A percentile compares a stretch with the other conserved stretches of the same genome.
These are phyloP conservation scores for Geotrichum aggregatum DNA, from an alignment of 1,139 yeast genomes.

Conservation along the genomic window DNA sequence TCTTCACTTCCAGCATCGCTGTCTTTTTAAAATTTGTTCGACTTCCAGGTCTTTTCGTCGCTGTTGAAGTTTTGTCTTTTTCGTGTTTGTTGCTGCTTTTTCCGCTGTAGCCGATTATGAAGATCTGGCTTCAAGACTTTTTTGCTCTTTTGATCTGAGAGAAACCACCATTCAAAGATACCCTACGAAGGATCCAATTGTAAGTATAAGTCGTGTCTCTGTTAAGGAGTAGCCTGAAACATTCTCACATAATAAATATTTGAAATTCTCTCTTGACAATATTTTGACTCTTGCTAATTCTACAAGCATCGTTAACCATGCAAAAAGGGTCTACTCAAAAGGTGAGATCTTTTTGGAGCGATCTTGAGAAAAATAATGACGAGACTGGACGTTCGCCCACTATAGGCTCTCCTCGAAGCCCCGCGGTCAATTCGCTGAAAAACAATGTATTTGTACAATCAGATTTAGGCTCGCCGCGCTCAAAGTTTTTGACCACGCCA, in stretches of 20 bases:
- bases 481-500: not conserved
- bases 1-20: not conserved
- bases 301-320: not conserved
- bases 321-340: conserved; percentile 24
- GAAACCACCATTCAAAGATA: not conserved
- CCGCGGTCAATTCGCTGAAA: conserved; percentile 18
- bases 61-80: not conserved
- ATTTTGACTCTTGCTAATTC: not conserved
- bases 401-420: conserved; percentile 13
- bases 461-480: conserved; percentile 18
- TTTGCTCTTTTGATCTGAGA: not conserved
- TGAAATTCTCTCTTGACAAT: not conserved
- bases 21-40: not conserved
- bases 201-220: not conserved
- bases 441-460: conserved; percentile 27
- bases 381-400: conserved; percentile 20
- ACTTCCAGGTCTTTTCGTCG: not conserved
- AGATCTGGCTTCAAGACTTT: not conserved
- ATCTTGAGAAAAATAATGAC: conserved; percentile 29
- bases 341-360: conserved; percentile 35
- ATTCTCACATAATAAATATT: not conserved
- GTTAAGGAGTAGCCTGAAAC: not conserved
- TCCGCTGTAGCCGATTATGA: not conserved
- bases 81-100: not conserved
- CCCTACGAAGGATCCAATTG: not conserved